Evolutionary conservation across 2,329 filamentous ascomycete species (phyloP).

Genomic region (Pestalotiopsis sp.): DNA sequence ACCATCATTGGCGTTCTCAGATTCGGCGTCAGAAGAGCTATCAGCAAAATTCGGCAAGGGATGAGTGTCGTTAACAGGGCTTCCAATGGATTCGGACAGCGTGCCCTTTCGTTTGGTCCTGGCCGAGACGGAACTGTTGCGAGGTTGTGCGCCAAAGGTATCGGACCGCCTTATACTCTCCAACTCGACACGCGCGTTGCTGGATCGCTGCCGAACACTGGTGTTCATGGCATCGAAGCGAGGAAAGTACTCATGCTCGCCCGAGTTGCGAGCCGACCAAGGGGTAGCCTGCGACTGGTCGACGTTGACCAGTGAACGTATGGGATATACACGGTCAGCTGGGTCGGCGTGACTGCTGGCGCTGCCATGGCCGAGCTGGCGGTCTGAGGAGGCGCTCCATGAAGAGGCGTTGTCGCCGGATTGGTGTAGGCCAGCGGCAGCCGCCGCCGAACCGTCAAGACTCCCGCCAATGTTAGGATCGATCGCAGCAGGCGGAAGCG

Average conservation of each 20-base stretch:
- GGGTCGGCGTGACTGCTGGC: conserved; percentile 32
- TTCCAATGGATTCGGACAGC: conserved; percentile 15
- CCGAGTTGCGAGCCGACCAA: conserved; percentile 31
- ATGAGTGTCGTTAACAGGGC: conserved; percentile 14
- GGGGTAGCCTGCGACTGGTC: conserved; percentile 46
- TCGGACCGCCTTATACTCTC: conserved; percentile 16
- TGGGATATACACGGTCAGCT: conserved; percentile 72
- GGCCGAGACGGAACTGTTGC: neutral
- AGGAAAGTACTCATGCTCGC: conserved; percentile 39
- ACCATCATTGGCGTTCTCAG: conserved; percentile 20
- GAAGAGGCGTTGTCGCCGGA: conserved; percentile 33
- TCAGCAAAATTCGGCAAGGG: conserved; percentile 24
- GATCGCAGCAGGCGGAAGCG: conserved; percentile 7
- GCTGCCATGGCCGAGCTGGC: conserved; percentile 33
- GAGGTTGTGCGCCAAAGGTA: conserved; percentile 15
- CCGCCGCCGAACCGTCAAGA: conserved; percentile 2
- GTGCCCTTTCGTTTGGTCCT: conserved; percentile 16
- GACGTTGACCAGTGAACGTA: conserved; percentile 75
- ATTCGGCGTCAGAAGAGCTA: conserved; percentile 20
- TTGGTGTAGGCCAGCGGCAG: neutral
- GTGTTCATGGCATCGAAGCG: conserved; percentile 27
- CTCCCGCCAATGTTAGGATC: conserved; percentile 7
- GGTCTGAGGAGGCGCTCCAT: conserved; percentile 43
- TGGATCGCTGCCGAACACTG: conserved; percentile 31
- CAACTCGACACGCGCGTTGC: conserved; percentile 25